A percentile compares a stretch with the other conserved stretches of the same genome.
Evolutionary conservation across 768 basidiomycete species (phyloP).

Genomic region (Nevesoporus exiguus): DNA sequence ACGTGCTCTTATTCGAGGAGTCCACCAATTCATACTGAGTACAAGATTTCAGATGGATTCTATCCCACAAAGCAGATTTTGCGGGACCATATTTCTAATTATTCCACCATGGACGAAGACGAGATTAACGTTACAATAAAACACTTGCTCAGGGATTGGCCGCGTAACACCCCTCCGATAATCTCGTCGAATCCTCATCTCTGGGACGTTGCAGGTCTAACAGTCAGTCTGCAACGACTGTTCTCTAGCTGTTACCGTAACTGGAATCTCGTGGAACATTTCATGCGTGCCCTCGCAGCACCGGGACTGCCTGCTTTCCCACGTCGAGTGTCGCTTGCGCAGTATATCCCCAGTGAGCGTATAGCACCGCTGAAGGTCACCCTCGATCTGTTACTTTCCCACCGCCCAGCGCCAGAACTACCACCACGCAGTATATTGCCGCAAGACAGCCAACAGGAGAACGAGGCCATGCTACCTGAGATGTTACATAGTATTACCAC

Average conservation of each 20-base stretch:
- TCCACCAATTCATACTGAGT: slow-evolving; percentile 1
- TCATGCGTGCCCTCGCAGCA: neutral
- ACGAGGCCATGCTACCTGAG: neutral
- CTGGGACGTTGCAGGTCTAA: slow-evolving; percentile 2
- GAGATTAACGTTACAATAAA: neutral
- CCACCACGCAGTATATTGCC: neutral
- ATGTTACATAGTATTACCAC: neutral
- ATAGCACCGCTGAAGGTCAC: neutral
- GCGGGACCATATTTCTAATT: neutral
- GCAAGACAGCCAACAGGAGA: neutral
- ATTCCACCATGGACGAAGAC: neutral
- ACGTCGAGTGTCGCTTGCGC: neutral
- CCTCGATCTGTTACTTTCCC: neutral
- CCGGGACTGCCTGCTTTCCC: neutral
- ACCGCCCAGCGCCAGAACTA: neutral
- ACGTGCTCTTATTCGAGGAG: neutral
- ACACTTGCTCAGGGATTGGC: slow-evolving; percentile 12
- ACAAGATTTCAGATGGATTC: slow-evolving; percentile 11
- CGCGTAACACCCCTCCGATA: neutral
- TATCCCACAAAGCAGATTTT: slow-evolving; percentile 2
- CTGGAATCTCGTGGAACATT: neutral
- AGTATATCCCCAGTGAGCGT: neutral
- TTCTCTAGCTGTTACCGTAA: slow-evolving; percentile 17
- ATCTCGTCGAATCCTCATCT: neutral
- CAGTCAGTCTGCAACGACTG: neutral